These are phyloP conservation scores for Candida tallmaniae DNA, from an alignment of 805 yeast species.

Conservation along the genomic window DNA sequence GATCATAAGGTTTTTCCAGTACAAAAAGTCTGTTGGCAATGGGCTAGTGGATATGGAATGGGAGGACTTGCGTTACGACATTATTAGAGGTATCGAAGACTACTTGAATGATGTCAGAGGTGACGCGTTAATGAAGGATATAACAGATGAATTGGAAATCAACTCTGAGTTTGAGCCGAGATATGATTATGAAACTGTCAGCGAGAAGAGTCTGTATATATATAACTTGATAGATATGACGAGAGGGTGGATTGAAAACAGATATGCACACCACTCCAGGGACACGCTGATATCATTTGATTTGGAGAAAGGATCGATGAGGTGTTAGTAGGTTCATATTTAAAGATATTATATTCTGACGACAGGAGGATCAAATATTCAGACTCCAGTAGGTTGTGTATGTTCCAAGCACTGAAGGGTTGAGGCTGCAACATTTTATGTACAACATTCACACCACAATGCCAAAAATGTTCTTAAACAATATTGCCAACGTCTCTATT, in stretches of 20 bases:
- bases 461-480: constrained; percentile 19
- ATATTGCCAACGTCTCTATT: constrained; percentile 17
- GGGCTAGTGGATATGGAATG: constrained; percentile 39
- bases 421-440: no score
- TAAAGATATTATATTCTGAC: no score
- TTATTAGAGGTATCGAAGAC: constrained; percentile 33
- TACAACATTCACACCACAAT: constrained; percentile 2
- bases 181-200: constrained; percentile 30
- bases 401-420: no score
- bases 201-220: constrained; percentile 24
- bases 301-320: constrained; percentile 22
- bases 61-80: constrained; percentile 38
- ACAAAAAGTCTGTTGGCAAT: constrained; percentile 30
- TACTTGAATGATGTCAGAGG: constrained; percentile 32
- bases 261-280: constrained; percentile 4
- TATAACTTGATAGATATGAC: constrained; percentile 5
- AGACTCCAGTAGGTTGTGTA: no score
- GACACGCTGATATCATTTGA: constrained; percentile 17
- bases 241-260: constrained; percentile 3
- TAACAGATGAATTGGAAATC: background rate
- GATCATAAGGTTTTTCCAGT: constrained; percentile 31
- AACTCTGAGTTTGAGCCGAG: constrained; percentile 15
- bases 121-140: constrained; percentile 9
- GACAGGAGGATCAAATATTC: no score
- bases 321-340: constrained; percentile 11